phyloP scores from a whole-genome alignment of 192 early-diverging fungal species.

The Dispira simplex region DNA sequence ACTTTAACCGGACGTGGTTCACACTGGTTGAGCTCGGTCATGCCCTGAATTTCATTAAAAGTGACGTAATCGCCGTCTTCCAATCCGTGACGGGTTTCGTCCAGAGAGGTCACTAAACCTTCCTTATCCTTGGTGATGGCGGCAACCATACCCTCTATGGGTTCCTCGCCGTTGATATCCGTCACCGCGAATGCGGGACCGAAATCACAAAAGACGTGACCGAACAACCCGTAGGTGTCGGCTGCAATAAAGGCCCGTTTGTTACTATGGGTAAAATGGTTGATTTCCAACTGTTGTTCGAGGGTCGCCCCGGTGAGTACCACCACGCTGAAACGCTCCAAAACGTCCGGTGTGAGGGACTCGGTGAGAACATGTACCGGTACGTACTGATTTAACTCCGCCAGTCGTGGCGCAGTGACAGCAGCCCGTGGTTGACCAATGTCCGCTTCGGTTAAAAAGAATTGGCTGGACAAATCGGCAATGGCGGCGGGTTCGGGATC shows the following conservation, averaged over 20 bases:
- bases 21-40: constrained; percentile 73
- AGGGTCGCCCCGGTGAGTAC: constrained; percentile 76
- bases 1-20: constrained; percentile 72
- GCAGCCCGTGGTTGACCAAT: constrained; percentile 73
- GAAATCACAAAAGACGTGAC: constrained; percentile 90
- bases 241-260: constrained; percentile 66
- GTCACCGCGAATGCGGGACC: constrained; percentile 69
- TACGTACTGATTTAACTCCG: constrained; percentile 95
- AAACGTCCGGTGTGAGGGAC: constrained; percentile 52
- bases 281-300: constrained; percentile 65
- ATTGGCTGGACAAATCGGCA: constrained; percentile 87
- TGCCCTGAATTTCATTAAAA: constrained; percentile 86
- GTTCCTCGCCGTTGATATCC: constrained; percentile 88
- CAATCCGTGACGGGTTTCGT: constrained; percentile 94
- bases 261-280: constrained; percentile 59
- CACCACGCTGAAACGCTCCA: constrained; percentile 49
- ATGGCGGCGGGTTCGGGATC: constrained; percentile 63
- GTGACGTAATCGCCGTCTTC: constrained; percentile 95
- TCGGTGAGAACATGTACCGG: constrained; percentile 74
- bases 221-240: constrained; percentile 84
- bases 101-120: constrained; percentile 86
- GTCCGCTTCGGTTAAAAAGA: constrained; percentile 72
- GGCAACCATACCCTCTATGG: constrained; percentile 84
- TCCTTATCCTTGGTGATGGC: constrained; percentile 56
- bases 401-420: constrained; percentile 60